A percentile compares a stretch with the other conserved stretches of the same genome.
Evolutionary conservation across 306 rosid species (phyloP).

Genomic region (Citrullus amarus): DNA sequence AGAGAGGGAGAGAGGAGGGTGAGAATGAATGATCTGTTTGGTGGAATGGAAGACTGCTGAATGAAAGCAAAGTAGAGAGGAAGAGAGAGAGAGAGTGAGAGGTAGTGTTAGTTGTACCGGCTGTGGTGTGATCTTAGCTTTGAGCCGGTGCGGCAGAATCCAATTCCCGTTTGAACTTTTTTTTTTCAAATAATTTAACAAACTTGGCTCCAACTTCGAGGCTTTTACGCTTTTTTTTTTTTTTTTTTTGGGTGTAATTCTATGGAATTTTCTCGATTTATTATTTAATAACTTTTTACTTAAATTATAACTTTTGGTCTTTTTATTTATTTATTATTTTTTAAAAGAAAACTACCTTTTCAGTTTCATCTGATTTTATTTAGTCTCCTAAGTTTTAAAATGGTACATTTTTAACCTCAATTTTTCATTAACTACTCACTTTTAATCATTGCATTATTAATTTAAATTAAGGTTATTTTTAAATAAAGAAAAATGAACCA

Average conservation of each 20-base stretch:
- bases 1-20: background rate
- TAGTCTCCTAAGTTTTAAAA: too few species aligned
- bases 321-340: too few species aligned
- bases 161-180: background rate
- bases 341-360: too few species aligned
- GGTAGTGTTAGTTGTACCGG: background rate
- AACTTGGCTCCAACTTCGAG: background rate
- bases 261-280: background rate
- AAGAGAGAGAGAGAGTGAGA: background rate
- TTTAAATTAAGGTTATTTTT: too few species aligned
- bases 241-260: background rate
- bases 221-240: background rate
- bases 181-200: background rate
- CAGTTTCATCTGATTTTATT: too few species aligned
- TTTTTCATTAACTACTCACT: too few species aligned
- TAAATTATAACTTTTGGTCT: background rate
- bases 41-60: conserved; percentile 11
- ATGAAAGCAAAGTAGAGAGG: conserved; percentile 2
- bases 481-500: too few species aligned
- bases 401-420: too few species aligned
- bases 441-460: too few species aligned
- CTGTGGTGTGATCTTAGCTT: background rate
- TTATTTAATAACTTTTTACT: background rate
- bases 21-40: conserved; percentile 6
- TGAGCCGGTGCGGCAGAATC: conserved; percentile 1